Base-by-base conservation (phyloP, 768 basidiomycete species). In the Candolleomyces eurysporus region DNA sequence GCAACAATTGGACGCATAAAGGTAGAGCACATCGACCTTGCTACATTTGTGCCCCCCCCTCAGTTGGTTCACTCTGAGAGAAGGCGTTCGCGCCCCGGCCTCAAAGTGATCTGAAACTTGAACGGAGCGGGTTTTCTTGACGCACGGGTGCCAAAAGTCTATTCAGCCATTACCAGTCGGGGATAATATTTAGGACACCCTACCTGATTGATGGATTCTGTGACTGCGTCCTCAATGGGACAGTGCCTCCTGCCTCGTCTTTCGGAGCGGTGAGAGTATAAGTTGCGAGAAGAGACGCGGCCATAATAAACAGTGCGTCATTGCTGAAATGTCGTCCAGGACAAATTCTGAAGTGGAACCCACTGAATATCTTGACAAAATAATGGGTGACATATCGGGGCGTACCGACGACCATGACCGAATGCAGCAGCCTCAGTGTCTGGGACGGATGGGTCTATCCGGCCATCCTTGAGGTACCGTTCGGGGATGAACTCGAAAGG, bases 281-380 rank as follows among this genome's bases (percentile, higher is more conserved):
- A 6, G 60, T 56, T 14, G 70, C 63, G 5, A 73, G 43, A 10
- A 69, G 59, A 4, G 63, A 60, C 1, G 66, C 66, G 0, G 67
- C 53, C 7, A 62, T 61, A 26, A 65, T 58, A 67, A 74, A 76
- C 32, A 80, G 17, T 16, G 75, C 78, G 1, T 75, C 71, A n/a
- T 81, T 77, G 4, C 77, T 81, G 42, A 84, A 65, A 49, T 77
- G 58, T 30, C 73, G 68, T 5, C 82, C 83, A 17, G 80, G 76
- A 57, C 81, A 82, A 4, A 78, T 63, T 26, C 71, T 52, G 32
- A 51, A 11, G 11, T 36, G 11, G 36, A 36, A 36, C 1, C 36
- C 36, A 7, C 8, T 36, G 11, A 36, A 11, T 36, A 30, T 69
- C 72, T 8, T n/a, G n/a, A 22, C 4, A 26, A 6, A 22, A 26